Evolutionary conservation across 345 rosid genomes (phyloP), one percentile per base, ranked within the genome.

Genomic region (Populus nigra): DNA sequence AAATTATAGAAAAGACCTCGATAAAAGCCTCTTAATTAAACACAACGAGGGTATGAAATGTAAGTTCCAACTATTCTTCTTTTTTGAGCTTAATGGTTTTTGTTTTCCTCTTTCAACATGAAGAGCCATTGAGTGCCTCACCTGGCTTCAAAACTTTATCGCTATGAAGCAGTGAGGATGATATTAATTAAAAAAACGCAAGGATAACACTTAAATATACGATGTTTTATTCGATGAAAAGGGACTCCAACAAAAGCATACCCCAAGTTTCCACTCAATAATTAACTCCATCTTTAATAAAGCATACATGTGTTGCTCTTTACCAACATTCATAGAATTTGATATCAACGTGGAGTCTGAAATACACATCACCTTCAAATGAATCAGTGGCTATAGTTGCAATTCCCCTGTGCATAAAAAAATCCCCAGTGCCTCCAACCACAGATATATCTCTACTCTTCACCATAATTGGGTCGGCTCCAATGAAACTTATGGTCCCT

Each of bases 311-410:
- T 59, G 15, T 9, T 23, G 10, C 16, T 10, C 9, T 36, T 79
- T 71, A 87, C 88, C 88, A 87, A 69, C 90, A 87, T 2, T 87
- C 88, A 45, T 87, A 86, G 31, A 88, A 87, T 65, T 88, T 86
- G 68, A 87, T 77, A 71, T 88, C 87, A 27, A 78, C 78, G 5
- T 57, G 61, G 16, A 82, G 84, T 69, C 88, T 71, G 69, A 84
- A 88, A 41, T 86, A 88, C 12, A 81, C 87, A 17, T 80, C 86
- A 57, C 86, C 85, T 79, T 88, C 88, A 47, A 73, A 82, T 4
- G 85, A 76, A 80, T 85, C 90, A 1, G 90, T 85, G 78, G 65
- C 77, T 27, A 90, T 27, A 8, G 88, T 86, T 0, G 90, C 94
- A 4, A 88, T 43, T 13, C 90, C 91, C 27, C 89, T 39, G 57